Percentiles rank a stretch among this genome's conserved stretches.
Conservation (phyloP, 169 alveolate genomes). For the Cryptosporidium ubiquitum region DNA sequence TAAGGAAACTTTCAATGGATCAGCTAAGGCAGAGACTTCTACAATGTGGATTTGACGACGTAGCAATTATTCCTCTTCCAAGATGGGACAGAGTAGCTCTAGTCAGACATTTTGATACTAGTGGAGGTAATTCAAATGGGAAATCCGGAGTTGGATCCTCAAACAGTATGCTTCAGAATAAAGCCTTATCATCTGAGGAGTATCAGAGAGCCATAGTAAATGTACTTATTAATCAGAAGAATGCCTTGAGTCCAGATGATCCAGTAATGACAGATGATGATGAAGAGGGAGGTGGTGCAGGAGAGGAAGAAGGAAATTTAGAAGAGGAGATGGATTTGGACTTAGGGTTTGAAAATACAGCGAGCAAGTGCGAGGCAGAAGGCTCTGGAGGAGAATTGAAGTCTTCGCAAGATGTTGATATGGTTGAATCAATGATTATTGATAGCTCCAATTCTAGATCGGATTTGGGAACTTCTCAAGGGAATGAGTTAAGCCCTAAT, state of each 20-base stretch:
- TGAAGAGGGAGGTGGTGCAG: constrained; percentile 76
- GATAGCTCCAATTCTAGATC: background rate
- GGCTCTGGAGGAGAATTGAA: constrained; percentile 5
- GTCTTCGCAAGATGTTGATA: background rate
- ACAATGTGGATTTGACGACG: constrained; percentile 86
- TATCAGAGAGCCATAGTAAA: constrained; percentile 80
- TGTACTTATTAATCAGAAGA: constrained; percentile 81
- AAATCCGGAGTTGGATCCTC: constrained; percentile 1
- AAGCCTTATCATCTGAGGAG: constrained; percentile 84
- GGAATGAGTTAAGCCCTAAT: background rate
- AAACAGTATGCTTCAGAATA: constrained; percentile 20
- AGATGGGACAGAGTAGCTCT: constrained; percentile 91
- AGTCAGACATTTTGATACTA: constrained; percentile 82
- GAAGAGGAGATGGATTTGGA: constrained; percentile 73
- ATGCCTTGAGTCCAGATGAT: constrained; percentile 82
- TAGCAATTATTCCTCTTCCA: constrained; percentile 85
- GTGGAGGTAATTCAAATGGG: constrained; percentile 23
- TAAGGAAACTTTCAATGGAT: constrained; percentile 87
- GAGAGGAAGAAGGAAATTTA: constrained; percentile 75
- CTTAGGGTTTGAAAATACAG: background rate
- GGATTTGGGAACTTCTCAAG: background rate
- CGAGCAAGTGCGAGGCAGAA: background rate
- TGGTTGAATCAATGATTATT: background rate
- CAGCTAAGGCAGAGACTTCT: constrained; percentile 84
- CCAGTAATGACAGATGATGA: constrained; percentile 83